These are phyloP conservation scores for Fusarium secorum DNA, from an alignment of 2,329 filamentous ascomycete species.

Conservation along the genomic window DNA sequence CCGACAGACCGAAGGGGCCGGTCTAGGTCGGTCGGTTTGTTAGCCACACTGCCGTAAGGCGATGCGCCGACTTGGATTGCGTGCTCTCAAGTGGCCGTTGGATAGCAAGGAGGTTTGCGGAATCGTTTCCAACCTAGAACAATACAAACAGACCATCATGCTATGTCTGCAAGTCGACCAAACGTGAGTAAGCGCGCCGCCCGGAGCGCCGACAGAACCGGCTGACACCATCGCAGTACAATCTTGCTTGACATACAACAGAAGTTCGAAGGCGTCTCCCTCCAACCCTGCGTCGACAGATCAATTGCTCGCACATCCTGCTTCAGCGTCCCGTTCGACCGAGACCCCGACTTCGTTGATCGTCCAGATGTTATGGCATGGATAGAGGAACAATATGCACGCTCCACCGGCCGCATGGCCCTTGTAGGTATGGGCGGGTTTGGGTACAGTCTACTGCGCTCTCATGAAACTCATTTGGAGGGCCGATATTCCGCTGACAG, in stretches of 20 bases:
- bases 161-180: background rate
- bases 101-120: background rate
- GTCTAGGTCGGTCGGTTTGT: no score
- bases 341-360: conserved; percentile 44
- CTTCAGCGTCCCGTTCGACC: conserved; percentile 41
- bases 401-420: conserved; percentile 36
- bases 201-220: accelerated
- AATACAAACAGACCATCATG: background rate
- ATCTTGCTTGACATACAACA: background rate
- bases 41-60: no score
- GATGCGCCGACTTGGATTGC: background rate
- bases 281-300: background rate
- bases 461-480: background rate
- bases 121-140: background rate
- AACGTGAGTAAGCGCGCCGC: background rate
- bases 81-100: background rate
- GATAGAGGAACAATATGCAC: conserved; percentile 29
- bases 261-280: background rate
- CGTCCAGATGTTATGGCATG: conserved; percentile 40
- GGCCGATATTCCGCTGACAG: background rate
- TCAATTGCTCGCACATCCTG: background rate
- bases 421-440: conserved; percentile 48
- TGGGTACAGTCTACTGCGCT: conserved; percentile 27
- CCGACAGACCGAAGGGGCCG: no score
- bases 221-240: background rate